Evolutionary conservation across 2,329 filamentous ascomycete species (phyloP), one percentile per base, ranked within the genome.

Genomic region (Aspergillus unguis): DNA sequence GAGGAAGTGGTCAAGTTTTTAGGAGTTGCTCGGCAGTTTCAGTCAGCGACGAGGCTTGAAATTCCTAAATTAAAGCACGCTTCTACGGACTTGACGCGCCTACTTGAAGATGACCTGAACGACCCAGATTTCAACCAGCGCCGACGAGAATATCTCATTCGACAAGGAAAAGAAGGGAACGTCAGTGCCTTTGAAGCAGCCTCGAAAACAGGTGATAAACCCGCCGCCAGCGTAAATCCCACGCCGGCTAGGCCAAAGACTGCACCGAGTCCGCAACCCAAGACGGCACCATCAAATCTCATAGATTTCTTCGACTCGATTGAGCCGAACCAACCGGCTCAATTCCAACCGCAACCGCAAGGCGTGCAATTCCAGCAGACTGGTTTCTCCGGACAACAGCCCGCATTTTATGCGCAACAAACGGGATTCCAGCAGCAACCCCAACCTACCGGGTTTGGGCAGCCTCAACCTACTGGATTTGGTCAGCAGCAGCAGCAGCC

Each of bases 51-150:
- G 4, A 81, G 92, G 55, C 82, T 99, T 36, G 90, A 96, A 66
- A 95, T 99, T 6, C 94, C 94, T 7, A 96, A 96, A 75, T 81
- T 99, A 60, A 97, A 96, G 75, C 94, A 99, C 69, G 94, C 94
- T 5, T 95, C 94, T 1, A 92, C 95, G 1, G 95, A 94, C 66
- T 75, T 99, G 48, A 89, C 90, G 11, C 86, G 86, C 27, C 90
- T 95, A 51, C 80, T 99, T 27, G 91, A 97, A 69, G 94, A 99
- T 62, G 97, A 99, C 67, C 77, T 99, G 42, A 86, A 92, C 58
- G 94, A 99, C 65, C 85, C 90, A 3, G 94, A 99, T 70, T 99
- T 99, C 64, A 94, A 99, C 63, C 82, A 92, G 51, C 94, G 97
- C 63, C 83, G 94, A 56, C 81, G 91, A 62, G 94, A 99, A 68